Conservation (phyloP, 2,329 filamentous ascomycete genomes). For the Talaromyces sp. region DNA sequence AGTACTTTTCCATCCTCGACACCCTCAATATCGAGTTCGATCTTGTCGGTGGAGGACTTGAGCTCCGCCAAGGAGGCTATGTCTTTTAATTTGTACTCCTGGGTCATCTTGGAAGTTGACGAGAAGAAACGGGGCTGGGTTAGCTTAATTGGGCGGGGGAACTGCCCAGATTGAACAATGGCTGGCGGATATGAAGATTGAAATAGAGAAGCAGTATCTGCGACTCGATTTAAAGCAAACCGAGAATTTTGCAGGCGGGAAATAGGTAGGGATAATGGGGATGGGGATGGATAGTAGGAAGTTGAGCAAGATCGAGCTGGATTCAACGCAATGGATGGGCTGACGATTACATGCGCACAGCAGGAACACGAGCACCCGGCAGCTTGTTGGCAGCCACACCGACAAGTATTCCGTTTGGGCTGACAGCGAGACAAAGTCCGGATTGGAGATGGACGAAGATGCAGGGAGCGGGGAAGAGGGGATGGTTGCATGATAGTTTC, state of each 20-base stretch:
- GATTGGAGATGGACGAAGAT: conserved; percentile 13
- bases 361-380: conserved; percentile 27
- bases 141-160: neutral
- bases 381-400: conserved; percentile 27
- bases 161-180: neutral
- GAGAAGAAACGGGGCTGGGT: neutral
- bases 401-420: conserved; percentile 12
- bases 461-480: conserved; percentile 16
- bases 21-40: conserved; percentile 88
- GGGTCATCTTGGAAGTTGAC: conserved; percentile 34
- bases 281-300: neutral
- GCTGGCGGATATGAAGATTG: no score
- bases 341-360: conserved; percentile 21
- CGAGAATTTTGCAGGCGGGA: neutral
- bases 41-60: conserved; percentile 78
- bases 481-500: neutral
- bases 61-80: conserved; percentile 70
- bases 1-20: conserved; percentile 84
- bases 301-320: neutral
- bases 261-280: no score
- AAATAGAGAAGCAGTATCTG: neutral
- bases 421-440: neutral
- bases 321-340: neutral
- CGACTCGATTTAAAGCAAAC: neutral
- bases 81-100: conserved; percentile 66